Evolutionary conservation across 345 rosid genomes (phyloP).

Genomic region (Viola odorata): DNA sequence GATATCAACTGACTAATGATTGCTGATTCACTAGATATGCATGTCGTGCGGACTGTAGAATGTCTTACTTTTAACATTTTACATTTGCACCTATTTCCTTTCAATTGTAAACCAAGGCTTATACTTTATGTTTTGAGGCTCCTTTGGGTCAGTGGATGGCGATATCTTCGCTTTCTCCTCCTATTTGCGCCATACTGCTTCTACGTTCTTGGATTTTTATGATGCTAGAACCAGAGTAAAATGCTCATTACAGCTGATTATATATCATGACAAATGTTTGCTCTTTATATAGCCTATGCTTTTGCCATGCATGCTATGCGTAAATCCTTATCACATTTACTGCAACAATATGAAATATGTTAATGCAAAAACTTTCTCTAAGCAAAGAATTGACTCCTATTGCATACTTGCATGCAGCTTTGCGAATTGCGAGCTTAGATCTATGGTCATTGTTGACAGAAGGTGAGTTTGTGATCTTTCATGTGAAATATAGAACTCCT

Average conservation of each 20-base stretch:
- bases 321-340: neutral
- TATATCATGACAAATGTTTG: no score
- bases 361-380: neutral
- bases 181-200: no score
- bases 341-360: neutral
- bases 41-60: no score
- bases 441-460: constrained; percentile 79
- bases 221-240: no score
- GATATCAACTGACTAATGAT: neutral
- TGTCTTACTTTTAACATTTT: neutral
- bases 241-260: no score
- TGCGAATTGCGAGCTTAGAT: constrained; percentile 94
- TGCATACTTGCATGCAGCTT: constrained; percentile 52
- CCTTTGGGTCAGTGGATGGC: no score
- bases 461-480: constrained; percentile 35
- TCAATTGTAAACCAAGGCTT: no score
- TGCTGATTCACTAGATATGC: neutral
- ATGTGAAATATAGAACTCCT: neutral
- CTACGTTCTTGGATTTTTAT: no score
- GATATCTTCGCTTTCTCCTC: no score
- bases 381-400: constrained; percentile 8
- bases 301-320: neutral
- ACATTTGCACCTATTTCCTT: no score
- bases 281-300: neutral
- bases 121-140: no score